Evolutionary conservation across 192 early-diverging fungal genomes (phyloP), one percentile per base, ranked within the genome.

Genomic region (Spinellus fusiger): DNA sequence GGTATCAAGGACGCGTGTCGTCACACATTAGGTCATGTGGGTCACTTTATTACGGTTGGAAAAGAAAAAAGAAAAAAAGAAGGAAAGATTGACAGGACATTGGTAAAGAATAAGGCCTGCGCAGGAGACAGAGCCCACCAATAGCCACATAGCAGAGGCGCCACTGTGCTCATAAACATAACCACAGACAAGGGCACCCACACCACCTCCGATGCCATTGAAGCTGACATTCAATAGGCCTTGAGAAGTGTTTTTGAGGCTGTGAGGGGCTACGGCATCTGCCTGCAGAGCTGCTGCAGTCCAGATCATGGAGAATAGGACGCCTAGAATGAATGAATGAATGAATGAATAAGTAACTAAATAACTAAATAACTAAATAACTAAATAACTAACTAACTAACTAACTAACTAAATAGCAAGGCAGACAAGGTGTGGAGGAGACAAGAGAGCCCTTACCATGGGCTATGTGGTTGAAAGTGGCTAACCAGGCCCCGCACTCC

Each of bases 251-350:
- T 29, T 35, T 38, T 61, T 59, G 7, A 67, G 27, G 7, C 44
- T 38, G 0, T 6, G 10, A 3, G 65, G 65, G 0, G 65, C 65
- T 16, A 67, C 31, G 23, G 20, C 49, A 48, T 67, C 51, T 6
- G 65, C 65, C 20, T 67, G 65, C 44, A 67, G 25, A 15, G 59
- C 65, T 3, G 49, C 58, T 3, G 65, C 56, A 51, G 49, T 61
- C 65, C 58, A 67, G 5, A 44, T 59, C 49, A 61, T 53, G 0
- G 65, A 59, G 35, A 60, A 61, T 3, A 15, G 13, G 9, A 50
- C n/a, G 25, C 60, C 60, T 61, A 49, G 5, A 50, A 5, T 10
- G 18, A 18, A 49, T 49, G 18, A 49, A 18, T 16, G 18, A 5
- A 54, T 8, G 6, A 25, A 54, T 54, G 6, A 15, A 16, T 27